Percentiles rank a stretch among this genome's conserved stretches.
Evolutionary conservation across 495 filamentous ascomycete genomes (phyloP).

Genomic region (Pseudoneurospora amorphoporcata): DNA sequence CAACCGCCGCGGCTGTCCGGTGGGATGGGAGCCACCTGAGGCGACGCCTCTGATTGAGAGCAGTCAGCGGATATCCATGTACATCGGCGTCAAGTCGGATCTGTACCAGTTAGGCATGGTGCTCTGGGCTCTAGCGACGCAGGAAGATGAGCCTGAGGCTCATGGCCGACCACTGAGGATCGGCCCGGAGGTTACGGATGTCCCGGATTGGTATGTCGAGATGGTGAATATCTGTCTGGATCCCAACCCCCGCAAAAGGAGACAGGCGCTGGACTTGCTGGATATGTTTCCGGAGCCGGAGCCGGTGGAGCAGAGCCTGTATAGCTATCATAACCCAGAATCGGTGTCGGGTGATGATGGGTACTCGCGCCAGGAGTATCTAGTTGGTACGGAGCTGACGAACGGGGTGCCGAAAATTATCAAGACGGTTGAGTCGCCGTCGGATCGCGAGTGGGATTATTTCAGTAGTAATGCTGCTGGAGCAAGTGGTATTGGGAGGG

Average conservation of each 20-base stretch:
- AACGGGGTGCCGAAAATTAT: conserved; percentile 15
- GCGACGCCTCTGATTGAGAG: conserved; percentile 78
- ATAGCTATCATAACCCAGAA: conserved; percentile 11
- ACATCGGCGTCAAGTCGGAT: conserved; percentile 96
- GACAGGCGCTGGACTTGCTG: conserved; percentile 32
- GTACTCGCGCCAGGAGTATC: conserved; percentile 21
- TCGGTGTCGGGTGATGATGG: conserved; percentile 26
- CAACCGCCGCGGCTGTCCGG: conserved; percentile 88
- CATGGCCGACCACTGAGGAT: conserved; percentile 58
- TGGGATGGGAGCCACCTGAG: conserved; percentile 97
- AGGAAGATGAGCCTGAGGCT: conserved; percentile 82
- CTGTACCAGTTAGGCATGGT: conserved; percentile 96
- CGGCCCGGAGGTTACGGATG: conserved; percentile 22
- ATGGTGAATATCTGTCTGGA: conserved; percentile 37
- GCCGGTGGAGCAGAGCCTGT: conserved; percentile 16
- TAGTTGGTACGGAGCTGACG: conserved; percentile 15
- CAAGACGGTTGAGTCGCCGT: conserved; percentile 20
- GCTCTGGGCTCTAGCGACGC: conserved; percentile 80
- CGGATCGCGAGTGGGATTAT: neutral
- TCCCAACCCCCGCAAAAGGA: conserved; percentile 30
- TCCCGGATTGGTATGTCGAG: conserved; percentile 33
- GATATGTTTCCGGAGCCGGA: conserved; percentile 27
- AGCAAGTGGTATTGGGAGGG: neutral
- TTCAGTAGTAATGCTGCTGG: neutral
- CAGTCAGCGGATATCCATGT: conserved; percentile 92